phyloP scores from a whole-genome alignment of 768 basidiomycete genomes.

The Calocybe cyanea region DNA sequence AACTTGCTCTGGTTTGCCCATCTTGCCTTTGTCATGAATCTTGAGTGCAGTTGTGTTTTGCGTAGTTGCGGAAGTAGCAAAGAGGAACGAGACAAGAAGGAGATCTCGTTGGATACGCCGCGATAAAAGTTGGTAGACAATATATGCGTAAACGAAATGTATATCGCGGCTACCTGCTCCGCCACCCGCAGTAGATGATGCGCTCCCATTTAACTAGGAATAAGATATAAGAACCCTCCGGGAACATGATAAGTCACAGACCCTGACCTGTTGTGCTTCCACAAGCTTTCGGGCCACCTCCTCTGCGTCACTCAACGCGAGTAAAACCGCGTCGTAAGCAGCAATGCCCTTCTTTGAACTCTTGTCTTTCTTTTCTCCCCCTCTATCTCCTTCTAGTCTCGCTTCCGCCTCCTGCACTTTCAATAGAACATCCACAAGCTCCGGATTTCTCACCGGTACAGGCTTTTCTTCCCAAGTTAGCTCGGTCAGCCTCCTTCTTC shows the following conservation, averaged over 20 bases:
- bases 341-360: constrained; percentile 74
- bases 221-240: constrained; percentile 6
- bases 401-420: constrained; percentile 77
- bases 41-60: constrained; percentile 11
- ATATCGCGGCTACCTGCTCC: constrained; percentile 61
- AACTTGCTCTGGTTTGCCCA: constrained; percentile 39
- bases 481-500: constrained; percentile 52
- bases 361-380: constrained; percentile 24
- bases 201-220: constrained; percentile 37
- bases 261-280: constrained; percentile 76
- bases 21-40: constrained; percentile 24
- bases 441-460: constrained; percentile 85
- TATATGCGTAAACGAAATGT: constrained; percentile 81
- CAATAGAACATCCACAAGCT: constrained; percentile 83
- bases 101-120: constrained; percentile 88
- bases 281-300: constrained; percentile 74
- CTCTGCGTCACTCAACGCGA: constrained; percentile 87
- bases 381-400: constrained; percentile 39
- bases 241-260: background rate
- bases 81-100: constrained; percentile 65
- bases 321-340: constrained; percentile 82
- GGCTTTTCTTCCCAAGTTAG: constrained; percentile 79
- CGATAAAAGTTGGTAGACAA: constrained; percentile 83
- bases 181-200: constrained; percentile 23
- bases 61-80: constrained; percentile 35